A percentile compares a stretch with the other conserved stretches of the same genome.
Conservation (phyloP, 257 asterid genomes). For the Przewalskia tangutica region DNA sequence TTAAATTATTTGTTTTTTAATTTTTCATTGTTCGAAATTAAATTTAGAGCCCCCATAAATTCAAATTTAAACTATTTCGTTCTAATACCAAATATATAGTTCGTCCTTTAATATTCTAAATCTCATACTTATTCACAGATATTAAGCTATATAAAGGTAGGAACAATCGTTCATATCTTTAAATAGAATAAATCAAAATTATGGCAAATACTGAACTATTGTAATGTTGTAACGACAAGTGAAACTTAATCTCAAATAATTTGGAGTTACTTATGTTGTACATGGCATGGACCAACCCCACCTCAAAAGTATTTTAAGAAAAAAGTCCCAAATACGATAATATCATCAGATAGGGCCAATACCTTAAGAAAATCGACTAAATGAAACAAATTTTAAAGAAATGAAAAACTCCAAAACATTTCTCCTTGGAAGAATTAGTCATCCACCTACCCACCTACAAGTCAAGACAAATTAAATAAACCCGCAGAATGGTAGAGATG, state of each 20-base stretch:
- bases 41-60: neutral
- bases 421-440: conserved; percentile 8
- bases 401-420: neutral
- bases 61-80: neutral
- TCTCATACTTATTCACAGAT: neutral
- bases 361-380: neutral
- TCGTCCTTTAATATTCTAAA: neutral
- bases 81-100: neutral
- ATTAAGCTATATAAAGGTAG: neutral
- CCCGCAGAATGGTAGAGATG: no score
- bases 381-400: neutral
- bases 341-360: neutral
- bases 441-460: conserved; percentile 7
- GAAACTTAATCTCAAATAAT: neutral
- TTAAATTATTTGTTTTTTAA: no score
- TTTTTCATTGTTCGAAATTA: neutral
- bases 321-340: neutral
- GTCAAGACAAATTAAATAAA: conserved; percentile 3
- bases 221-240: neutral
- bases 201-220: neutral
- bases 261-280: neutral
- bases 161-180: neutral
- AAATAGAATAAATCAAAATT: neutral
- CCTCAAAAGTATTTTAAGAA: neutral
- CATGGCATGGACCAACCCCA: conserved; percentile 1